phyloP scores from a whole-genome alignment of 495 filamentous ascomycete genomes.

The Alectoria sarmentosa region DNA sequence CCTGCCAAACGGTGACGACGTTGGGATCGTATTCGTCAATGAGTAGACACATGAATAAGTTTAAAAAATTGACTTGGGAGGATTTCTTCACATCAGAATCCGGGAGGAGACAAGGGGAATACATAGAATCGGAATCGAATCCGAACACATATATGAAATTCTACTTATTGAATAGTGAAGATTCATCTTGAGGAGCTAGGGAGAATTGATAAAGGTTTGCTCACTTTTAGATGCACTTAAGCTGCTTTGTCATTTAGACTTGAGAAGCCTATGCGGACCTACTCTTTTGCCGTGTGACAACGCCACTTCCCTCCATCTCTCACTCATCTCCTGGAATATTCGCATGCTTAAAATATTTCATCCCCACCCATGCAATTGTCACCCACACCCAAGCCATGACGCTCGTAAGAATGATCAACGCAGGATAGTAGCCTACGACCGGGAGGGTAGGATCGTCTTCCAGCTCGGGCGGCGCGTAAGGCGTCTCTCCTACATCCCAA shows the following conservation, averaged over 20 bases:
- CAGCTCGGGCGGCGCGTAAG: constrained; percentile 84
- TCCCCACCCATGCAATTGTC: constrained; percentile 90
- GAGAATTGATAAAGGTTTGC: not conserved
- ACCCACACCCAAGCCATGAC: constrained; percentile 99
- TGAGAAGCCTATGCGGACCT: not conserved
- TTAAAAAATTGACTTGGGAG: too few species aligned
- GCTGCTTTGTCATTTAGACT: not conserved
- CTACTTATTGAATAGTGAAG: not conserved
- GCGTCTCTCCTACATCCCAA: constrained; percentile 97
- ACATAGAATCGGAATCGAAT: not conserved
- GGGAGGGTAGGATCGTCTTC: constrained; percentile 90
- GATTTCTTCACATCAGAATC: not conserved
- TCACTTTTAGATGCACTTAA: not conserved
- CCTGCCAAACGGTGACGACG: not conserved
- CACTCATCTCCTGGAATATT: constrained; percentile 63
- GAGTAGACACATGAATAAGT: not conserved
- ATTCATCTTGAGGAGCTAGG: not conserved
- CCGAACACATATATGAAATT: not conserved
- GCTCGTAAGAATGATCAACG: constrained; percentile 81
- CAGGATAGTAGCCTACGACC: constrained; percentile 95
- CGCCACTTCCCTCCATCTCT: constrained; percentile 9
- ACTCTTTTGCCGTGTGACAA: not conserved
- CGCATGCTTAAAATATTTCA: constrained; percentile 99
- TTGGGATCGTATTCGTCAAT: not conserved
- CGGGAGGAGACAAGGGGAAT: not conserved